phyloP scores from a whole-genome alignment of 768 basidiomycete species.

The Tylopilus cervinicoccineus region DNA sequence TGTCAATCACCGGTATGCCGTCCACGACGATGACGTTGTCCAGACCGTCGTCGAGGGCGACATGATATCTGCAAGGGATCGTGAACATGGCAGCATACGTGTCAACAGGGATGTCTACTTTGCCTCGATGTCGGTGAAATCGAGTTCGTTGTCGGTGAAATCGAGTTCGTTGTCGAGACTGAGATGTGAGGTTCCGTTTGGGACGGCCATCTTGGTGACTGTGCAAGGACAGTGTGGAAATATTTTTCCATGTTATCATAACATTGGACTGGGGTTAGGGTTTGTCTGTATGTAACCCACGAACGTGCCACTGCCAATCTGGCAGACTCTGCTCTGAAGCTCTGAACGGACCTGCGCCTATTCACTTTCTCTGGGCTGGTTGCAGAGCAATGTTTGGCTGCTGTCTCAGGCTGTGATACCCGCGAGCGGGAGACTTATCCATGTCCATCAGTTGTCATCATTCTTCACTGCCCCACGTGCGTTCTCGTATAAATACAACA shows the following conservation, averaged over 20 bases:
- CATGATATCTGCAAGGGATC: conserved; percentile 63
- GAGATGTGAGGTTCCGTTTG: conserved; percentile 30
- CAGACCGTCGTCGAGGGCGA: conserved; percentile 79
- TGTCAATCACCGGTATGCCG: conserved; percentile 87
- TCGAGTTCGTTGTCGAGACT: conserved; percentile 67
- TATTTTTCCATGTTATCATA: neutral
- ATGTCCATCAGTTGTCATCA: neutral
- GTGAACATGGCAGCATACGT: conserved; percentile 4
- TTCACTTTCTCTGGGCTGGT: too few species aligned
- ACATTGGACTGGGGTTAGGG: neutral
- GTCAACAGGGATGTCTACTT: conserved; percentile 47
- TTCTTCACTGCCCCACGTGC: conserved; percentile 19
- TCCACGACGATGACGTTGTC: conserved; percentile 93
- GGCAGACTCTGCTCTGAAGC: conserved; percentile 7
- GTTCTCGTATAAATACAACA: conserved; percentile 22
- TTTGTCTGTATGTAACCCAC: too few species aligned
- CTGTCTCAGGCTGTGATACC: too few species aligned
- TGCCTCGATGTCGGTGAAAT: conserved; percentile 85
- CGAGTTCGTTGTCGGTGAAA: conserved; percentile 75
- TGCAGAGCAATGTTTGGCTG: conserved; percentile 1
- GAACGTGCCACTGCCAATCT: conserved; percentile 9
- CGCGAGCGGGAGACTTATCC: too few species aligned
- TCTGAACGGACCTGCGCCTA: too few species aligned
- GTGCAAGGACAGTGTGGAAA: neutral
- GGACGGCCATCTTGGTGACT: conserved; percentile 42